Base-by-base conservation (phyloP, 805 yeast genomes). In the Wickerhamomyces xylosicus region DNA sequence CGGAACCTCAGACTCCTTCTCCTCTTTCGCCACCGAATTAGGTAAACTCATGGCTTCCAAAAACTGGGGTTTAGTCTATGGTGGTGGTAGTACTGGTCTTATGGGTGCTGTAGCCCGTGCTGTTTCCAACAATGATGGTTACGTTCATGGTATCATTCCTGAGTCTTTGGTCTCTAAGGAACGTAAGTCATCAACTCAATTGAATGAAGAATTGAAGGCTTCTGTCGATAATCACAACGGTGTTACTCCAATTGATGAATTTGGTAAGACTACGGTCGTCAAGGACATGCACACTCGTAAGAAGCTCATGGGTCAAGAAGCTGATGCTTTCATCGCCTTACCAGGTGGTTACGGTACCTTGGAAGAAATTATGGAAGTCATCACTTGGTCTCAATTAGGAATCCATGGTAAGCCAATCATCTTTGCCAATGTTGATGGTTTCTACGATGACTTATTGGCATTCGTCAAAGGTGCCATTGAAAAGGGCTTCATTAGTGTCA, bases 281-380 rank as follows among this genome's bases (percentile, higher is more conserved):
- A 69, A 73, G 38, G 95, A 85, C 54, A 86, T 86, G 95, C 95
- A 86, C 61, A 80, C 92, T 3, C 71, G 95, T 56, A 86, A 86
- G 66, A 71, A 78, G 56, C 50, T 82, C 66, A 86, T 86, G 95
- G 94, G 87, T 21, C 70, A 73, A 52, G 89, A 82, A 57, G 79
- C 90, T n/a, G 77, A 77, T 48, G 94, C 90, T 0, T 86, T 86
- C 59, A 74, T 86, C 34, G 95, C 95, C 0, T 69, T 86, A 63
- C 95, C 95, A 13, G 95, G 95, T 45, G 95, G 95, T 3, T 85
- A 77, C 56, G 95, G 95, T 37, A 85, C 95, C 7, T 62, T 85
- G 54, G 95, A 86, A 60, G 95, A 86, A 62, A 67, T 86, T 45
- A 78, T 85, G 79, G 95, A 86, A 64, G 81, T 85, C 40, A 81